phyloP scores from a whole-genome alignment of 176 grass and related monocot genomes.

The Eragrostis curvula region DNA sequence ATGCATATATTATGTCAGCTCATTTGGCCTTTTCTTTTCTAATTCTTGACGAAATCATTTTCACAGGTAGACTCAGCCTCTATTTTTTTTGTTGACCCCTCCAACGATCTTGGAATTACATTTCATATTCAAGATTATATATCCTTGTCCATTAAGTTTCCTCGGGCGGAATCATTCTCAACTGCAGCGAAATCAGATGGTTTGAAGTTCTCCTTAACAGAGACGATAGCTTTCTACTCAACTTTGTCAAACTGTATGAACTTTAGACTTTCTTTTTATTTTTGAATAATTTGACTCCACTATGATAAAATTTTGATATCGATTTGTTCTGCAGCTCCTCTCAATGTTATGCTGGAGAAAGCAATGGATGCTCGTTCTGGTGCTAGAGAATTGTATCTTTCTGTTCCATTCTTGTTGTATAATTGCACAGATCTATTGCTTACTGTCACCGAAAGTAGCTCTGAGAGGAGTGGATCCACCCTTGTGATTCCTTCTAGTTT shows the following conservation, averaged over 20 bases:
- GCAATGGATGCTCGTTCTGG: conserved; percentile 85
- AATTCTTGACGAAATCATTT: conserved; percentile 47
- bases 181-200: conserved; percentile 66
- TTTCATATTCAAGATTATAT: conserved; percentile 78
- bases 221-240: conserved; percentile 83
- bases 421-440: conserved; percentile 86
- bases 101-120: conserved; percentile 87
- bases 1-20: conserved; percentile 37
- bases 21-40: conserved; percentile 33
- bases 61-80: conserved; percentile 74
- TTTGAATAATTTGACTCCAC: conserved; percentile 32
- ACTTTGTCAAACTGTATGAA: conserved; percentile 66
- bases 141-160: conserved; percentile 69
- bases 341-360: conserved; percentile 89
- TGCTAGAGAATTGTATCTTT: conserved; percentile 83
- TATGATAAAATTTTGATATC: conserved; percentile 24
- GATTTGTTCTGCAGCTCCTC: conserved; percentile 62
- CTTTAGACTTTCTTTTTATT: conserved; percentile 27
- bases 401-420: conserved; percentile 92
- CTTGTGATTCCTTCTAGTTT: conserved; percentile 81
- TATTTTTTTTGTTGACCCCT: conserved; percentile 81
- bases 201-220: conserved; percentile 70
- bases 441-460: conserved; percentile 73
- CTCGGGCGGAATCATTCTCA: conserved; percentile 83
- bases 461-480: conserved; percentile 65